Evolutionary conservation across 1,284 basidiomycete species (phyloP).

Genomic region (Coniferiporia weirii): DNA sequence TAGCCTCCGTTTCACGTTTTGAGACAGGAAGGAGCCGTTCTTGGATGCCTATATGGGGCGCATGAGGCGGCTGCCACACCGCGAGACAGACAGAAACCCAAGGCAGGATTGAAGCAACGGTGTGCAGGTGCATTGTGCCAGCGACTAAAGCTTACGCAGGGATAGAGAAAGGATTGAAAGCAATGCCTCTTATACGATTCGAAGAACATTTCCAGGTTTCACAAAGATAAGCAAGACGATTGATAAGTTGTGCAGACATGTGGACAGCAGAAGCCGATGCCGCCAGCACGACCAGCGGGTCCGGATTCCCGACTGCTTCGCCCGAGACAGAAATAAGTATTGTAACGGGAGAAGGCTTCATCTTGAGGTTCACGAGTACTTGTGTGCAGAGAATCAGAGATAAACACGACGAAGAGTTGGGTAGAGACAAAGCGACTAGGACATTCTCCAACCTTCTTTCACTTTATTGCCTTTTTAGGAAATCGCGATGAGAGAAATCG

Average conservation of each 20-base stretch:
- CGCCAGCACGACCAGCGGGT: not conserved
- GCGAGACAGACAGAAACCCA: not conserved
- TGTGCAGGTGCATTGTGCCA: not conserved
- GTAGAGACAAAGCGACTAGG: too few relatives aligned
- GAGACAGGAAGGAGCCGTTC: conserved; percentile 12
- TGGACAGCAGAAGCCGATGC: not conserved
- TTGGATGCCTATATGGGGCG: conserved; percentile 4
- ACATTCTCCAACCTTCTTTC: too few relatives aligned
- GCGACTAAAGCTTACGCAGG: not conserved
- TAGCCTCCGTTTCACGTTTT: conserved; percentile 12
- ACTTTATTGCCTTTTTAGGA: too few relatives aligned
- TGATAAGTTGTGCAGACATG: not conserved
- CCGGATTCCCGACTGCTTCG: not conserved
- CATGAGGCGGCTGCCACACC: not conserved
- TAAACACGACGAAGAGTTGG: too few relatives aligned
- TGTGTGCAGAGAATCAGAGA: too few relatives aligned
- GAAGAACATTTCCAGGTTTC: not conserved
- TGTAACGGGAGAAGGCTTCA: not conserved
- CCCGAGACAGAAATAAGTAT: not conserved
- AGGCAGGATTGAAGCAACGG: not conserved
- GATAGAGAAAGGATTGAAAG: not conserved
- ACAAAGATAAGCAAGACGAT: not conserved
- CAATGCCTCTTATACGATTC: not conserved
- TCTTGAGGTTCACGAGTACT: too few relatives aligned
- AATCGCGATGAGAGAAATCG: too few relatives aligned